Conservation (phyloP, 257 asterid genomes). For the Nicotiana benthamiana region DNA sequence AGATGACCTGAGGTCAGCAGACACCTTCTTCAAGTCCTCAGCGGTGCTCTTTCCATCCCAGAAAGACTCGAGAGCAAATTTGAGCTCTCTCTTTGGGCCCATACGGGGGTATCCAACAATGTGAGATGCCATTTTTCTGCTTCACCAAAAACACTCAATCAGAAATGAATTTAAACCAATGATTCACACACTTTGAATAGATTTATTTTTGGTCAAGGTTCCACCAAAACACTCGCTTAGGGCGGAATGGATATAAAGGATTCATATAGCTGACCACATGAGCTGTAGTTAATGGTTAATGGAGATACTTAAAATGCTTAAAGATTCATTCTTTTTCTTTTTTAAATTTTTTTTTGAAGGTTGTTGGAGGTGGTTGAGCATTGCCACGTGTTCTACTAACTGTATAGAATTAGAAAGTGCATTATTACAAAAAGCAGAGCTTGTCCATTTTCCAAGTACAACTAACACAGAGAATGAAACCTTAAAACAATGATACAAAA, state of each 20-base stretch:
- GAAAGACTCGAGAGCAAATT: slow-evolving; percentile 52
- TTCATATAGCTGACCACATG: not conserved
- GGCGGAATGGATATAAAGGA: not conserved
- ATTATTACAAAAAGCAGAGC: not conserved
- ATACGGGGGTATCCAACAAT: slow-evolving; percentile 56
- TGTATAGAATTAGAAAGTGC: not conserved
- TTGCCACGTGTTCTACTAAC: not conserved
- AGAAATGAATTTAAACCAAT: not conserved
- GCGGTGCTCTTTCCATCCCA: slow-evolving; percentile 53
- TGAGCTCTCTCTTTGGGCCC: slow-evolving; percentile 58
- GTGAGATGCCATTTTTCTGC: slow-evolving; percentile 52
- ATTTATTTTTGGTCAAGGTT: not conserved
- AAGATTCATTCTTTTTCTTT: too few relatives aligned
- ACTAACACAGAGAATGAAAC: not conserved
- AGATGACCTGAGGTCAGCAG: slow-evolving; percentile 42
- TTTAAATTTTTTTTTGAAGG: too few relatives aligned
- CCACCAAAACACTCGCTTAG: not conserved
- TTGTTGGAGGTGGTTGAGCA: too few relatives aligned
- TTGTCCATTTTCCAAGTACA: not conserved
- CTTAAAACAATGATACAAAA: not conserved
- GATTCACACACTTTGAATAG: not conserved
- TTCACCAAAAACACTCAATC: slow-evolving; percentile 4
- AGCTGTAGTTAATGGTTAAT: too few relatives aligned
- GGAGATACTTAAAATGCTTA: too few relatives aligned
- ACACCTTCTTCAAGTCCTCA: slow-evolving; percentile 44